Evolutionary conservation across 179 eudicot genomes (phyloP).

Genomic region (Gypsophila paniculata): DNA sequence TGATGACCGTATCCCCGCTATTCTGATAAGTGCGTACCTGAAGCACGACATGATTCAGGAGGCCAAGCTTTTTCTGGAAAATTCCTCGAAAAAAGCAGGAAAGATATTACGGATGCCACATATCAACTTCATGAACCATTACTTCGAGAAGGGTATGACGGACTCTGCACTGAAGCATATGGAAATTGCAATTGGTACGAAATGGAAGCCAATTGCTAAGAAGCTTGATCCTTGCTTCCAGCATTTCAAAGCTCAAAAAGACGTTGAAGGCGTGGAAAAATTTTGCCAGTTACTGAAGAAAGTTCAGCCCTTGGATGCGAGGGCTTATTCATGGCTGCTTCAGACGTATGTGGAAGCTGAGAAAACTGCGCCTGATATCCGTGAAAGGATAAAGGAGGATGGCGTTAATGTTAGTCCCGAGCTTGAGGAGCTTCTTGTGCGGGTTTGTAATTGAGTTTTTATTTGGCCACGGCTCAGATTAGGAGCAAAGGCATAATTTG

Average conservation of each 20-base stretch:
- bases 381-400: constrained; percentile 44
- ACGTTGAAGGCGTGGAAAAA: constrained; percentile 53
- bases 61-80: constrained; percentile 41
- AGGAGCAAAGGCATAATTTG: not conserved
- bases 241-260: constrained; percentile 40
- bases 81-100: constrained; percentile 25
- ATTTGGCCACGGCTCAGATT: not conserved
- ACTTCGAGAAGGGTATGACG: constrained; percentile 34
- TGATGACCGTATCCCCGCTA: constrained; percentile 43
- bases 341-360: constrained; percentile 49
- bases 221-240: constrained; percentile 30
- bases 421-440: constrained; percentile 42
- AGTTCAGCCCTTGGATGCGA: constrained; percentile 35
- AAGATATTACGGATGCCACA: constrained; percentile 24
- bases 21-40: constrained; percentile 41
- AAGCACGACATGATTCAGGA: constrained; percentile 45
- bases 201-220: constrained; percentile 33
- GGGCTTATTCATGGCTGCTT: constrained; percentile 40
- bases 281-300: constrained; percentile 44
- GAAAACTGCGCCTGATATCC: constrained; percentile 39
- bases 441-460: constrained; percentile 20
- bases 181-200: constrained; percentile 40
- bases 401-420: constrained; percentile 40
- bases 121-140: constrained; percentile 38
- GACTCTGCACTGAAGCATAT: constrained; percentile 43